Base-by-base conservation (phyloP, 805 yeast species). In the Monosporozyma siamensis region DNA sequence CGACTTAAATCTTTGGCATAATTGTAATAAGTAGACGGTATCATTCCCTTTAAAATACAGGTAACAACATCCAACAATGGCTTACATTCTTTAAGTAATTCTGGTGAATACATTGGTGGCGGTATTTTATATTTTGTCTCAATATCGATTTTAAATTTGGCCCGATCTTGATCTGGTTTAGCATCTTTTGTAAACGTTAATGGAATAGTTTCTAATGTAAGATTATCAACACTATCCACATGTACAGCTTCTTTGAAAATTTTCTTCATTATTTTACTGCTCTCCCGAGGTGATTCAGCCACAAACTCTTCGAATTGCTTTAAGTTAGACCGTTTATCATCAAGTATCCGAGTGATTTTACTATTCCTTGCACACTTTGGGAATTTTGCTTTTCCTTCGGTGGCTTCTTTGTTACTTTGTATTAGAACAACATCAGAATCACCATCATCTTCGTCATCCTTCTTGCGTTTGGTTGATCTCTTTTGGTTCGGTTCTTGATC, bases 1-100 rank as follows among this genome's bases (percentile, higher is more conserved):
- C 59, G 49, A 11, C 58, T 59, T 34, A 69, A 66, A 11, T 56
- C 49, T 18, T 68, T 65, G 0, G 88, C 87, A 22, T 67, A 47
- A 2, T 61, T 61, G 51, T 78, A 79, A 54, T 68, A 79, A 29
- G 59, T 56, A 1, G 84, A 78, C 10, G 65, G 59, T 1, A 56
- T 51, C 10, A 64, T 46, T 3, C 78, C 82, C 1, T 64, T 55
- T n/a, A 76, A 56, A 17, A 77, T 60, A 10, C 53, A 49, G 1
- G 69, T 68, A 1, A 75, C 56, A 4, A 66, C 45, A 2, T 44
- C 43, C 14, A 68, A 35, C 39, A 67, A 61, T 20, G 64, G 56
- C 20, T 56, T 48, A 2, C 62, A 55, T 10, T 17, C 10, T 24
- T 15, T 9, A 5, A 24, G 6, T 6, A 36, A 17, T 8, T 14